These are phyloP conservation scores for Microstegium vimineum DNA, from an alignment of 176 grass and related monocot species.

Conservation along the genomic window DNA sequence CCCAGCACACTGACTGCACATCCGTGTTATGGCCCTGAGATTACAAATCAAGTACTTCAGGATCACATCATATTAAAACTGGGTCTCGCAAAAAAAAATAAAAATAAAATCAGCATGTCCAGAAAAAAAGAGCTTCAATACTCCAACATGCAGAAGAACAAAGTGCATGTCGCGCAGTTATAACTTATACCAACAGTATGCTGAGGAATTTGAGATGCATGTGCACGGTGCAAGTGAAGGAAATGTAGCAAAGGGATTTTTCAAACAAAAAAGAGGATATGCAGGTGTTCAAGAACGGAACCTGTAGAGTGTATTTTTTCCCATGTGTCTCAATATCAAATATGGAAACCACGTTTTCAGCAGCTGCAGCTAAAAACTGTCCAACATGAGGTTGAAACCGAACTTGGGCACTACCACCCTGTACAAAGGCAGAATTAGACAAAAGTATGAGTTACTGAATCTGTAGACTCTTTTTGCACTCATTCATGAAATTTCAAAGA, in stretches of 20 bases:
- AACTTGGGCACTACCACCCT: constrained; percentile 90
- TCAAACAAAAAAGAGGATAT: background rate
- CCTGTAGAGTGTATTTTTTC: constrained; percentile 74
- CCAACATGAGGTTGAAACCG: constrained; percentile 86
- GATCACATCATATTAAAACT: background rate
- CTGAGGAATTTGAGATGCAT: background rate
- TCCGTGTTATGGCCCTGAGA: constrained; percentile 69
- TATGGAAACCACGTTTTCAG: constrained; percentile 69
- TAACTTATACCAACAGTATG: background rate
- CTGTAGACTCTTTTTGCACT: background rate
- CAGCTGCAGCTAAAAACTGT: constrained; percentile 74
- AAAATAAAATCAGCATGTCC: too few species aligned
- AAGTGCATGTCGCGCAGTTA: background rate
- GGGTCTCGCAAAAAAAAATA: too few species aligned
- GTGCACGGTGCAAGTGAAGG: background rate
- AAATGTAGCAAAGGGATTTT: background rate
- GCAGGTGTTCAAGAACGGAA: constrained; percentile 24
- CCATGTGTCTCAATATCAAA: constrained; percentile 77
- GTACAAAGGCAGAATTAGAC: constrained; percentile 20
- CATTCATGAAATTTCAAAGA: background rate
- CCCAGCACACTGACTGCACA: constrained; percentile 96
- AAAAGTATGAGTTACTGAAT: background rate
- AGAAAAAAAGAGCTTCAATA: background rate
- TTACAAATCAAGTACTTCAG: constrained; percentile 30
- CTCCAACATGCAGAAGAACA: background rate